These are phyloP conservation scores for Asterophora lycoperdoides DNA, from an alignment of 768 basidiomycete genomes.

Conservation along the genomic window DNA sequence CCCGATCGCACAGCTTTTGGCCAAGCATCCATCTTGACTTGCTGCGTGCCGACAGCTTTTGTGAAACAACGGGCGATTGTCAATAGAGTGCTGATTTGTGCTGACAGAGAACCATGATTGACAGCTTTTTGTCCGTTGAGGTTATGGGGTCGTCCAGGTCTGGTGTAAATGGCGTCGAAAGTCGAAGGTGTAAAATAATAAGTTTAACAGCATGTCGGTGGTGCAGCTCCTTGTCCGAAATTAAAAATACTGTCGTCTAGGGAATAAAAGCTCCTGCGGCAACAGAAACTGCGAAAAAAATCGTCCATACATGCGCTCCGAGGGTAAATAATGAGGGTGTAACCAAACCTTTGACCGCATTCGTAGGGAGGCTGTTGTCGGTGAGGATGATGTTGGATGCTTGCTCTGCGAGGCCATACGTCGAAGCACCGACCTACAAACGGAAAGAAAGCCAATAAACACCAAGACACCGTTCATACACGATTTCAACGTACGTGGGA, in stretches of 20 bases:
- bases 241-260: neutral
- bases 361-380: constrained; percentile 7
- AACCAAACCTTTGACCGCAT: neutral
- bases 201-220: no score
- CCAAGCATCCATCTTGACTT: no score
- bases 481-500: constrained; percentile 17
- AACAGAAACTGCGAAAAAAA: constrained; percentile 5
- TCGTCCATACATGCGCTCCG: neutral
- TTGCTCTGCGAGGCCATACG: constrained; percentile 31
- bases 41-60: no score
- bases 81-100: no score
- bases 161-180: no score
- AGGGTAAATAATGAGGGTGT: neutral
- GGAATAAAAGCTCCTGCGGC: constrained; percentile 1
- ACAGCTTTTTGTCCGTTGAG: no score
- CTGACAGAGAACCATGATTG: no score
- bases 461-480: neutral
- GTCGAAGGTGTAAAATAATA: no score
- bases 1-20: no score
- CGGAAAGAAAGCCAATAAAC: neutral
- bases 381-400: constrained; percentile 35
- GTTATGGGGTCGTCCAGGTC: no score
- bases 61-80: no score
- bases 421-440: constrained; percentile 18
- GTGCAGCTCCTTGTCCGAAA: neutral